phyloP scores from a whole-genome alignment of 495 filamentous ascomycete species.

The Acidomyces sp. region DNA sequence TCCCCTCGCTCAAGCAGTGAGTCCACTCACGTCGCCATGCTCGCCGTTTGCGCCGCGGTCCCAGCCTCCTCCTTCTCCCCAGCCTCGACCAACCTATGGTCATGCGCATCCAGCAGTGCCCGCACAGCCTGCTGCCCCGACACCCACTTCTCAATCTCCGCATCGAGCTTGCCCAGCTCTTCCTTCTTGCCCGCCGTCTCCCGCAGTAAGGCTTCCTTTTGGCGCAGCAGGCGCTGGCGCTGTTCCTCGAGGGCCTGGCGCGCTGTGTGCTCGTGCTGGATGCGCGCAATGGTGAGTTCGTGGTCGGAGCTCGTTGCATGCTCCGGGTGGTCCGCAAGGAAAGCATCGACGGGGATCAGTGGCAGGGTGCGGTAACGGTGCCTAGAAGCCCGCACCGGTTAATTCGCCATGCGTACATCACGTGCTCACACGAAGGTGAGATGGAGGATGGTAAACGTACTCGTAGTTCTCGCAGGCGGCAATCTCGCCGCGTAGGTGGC shows the following conservation, averaged over 20 bases:
- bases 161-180: constrained; percentile 75
- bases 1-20: too few species aligned
- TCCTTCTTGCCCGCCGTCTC: constrained; percentile 95
- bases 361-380: constrained; percentile 81
- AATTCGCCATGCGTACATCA: too few species aligned
- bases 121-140: constrained; percentile 34
- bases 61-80: constrained; percentile 14
- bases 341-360: constrained; percentile 70
- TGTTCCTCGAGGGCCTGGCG: constrained; percentile 78
- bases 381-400: constrained; percentile 43
- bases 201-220: constrained; percentile 80
- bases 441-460: constrained; percentile 39
- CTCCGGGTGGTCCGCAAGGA: constrained; percentile 66
- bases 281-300: constrained; percentile 77
- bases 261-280: constrained; percentile 78
- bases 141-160: constrained; percentile 82
- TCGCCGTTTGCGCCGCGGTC: too few species aligned
- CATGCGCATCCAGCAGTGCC: too few species aligned
- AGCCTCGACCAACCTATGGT: constrained; percentile 18
- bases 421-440: too few species aligned
- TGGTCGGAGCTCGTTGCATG: constrained; percentile 55
- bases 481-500: constrained; percentile 82
- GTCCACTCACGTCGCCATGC: too few species aligned
- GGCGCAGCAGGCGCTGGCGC: constrained; percentile 71
- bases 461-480: constrained; percentile 81